Base-by-base conservation (phyloP, 306 rosid genomes). In the Vigna trinervia region DNA sequence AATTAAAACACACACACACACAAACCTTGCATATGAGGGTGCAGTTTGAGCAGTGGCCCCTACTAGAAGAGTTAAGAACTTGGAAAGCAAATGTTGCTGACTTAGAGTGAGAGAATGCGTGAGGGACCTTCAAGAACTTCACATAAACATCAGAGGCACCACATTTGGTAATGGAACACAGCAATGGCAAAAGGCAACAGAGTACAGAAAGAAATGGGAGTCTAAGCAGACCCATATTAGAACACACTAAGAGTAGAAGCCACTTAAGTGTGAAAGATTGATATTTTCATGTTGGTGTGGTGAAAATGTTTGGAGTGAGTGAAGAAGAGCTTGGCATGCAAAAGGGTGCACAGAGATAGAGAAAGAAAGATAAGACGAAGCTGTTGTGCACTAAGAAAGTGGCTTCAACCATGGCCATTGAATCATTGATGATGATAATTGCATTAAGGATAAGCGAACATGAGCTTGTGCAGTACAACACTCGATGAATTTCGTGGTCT, bases 1-100 rank as follows among this genome's bases (percentile, higher is more conserved):
- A 67, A 58, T 41, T 69, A 79, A 47, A 79, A 47, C 22, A 48
- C 39, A 14, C 65, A 76, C 2, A 7, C 46, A 41, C 46, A 41
- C 46, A 41, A 68, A 94, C 98, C 94, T 82, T 92, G 87, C 98
- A 94, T 86, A 61, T 90, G 87, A 89, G 83, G 77, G 79, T 89
- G 79, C 90, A 88, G 62, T 87, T 74, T 64, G 88, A 70, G 83
- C 92, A 90, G 46, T 79, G 15, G 30, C 10, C 3, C 6, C 76
- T 69, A 81, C 73, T 76, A 30, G 62, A 82, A 68, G 71, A 74
- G 65, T 74, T 67, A 57, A 86, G 78, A 81, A 80, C 87, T 82
- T 89, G 71, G 81, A 94, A 94, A 43, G 84, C 77, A 86, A 94
- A 94, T 77, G 83, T 81, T 74, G 98, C 87, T 51, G 93, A 86